Evolutionary conservation across 305 asterid species (phyloP).

Genomic region (Ruellia speciosa): DNA sequence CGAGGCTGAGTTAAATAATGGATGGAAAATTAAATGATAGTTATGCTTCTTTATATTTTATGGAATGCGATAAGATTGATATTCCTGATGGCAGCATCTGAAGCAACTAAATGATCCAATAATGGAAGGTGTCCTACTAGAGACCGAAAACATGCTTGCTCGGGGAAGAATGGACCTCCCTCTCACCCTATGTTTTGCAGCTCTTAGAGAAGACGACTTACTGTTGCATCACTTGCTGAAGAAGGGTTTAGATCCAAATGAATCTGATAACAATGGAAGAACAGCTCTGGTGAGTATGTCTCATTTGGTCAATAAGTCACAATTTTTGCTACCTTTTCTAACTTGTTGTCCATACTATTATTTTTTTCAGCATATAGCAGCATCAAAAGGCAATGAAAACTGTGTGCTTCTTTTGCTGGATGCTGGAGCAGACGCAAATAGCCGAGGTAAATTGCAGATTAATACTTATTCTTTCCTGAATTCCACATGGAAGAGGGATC

Average conservation of each 20-base stretch:
- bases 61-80: not conserved
- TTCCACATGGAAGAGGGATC: not conserved
- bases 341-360: not conserved
- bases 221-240: constrained; percentile 72
- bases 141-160: constrained; percentile 86
- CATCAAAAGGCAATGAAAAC: constrained; percentile 57
- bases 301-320: not conserved
- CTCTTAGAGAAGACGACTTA: constrained; percentile 75
- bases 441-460: constrained; percentile 44
- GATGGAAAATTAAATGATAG: not conserved
- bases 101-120: constrained; percentile 66
- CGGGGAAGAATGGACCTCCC: constrained; percentile 92
- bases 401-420: constrained; percentile 72
- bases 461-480: not conserved
- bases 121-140: constrained; percentile 76
- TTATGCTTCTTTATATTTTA: not conserved
- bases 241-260: constrained; percentile 88
- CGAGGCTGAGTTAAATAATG: not conserved
- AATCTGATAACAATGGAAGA: constrained; percentile 68
- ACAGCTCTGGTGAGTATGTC: constrained; percentile 59
- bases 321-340: constrained; percentile 1
- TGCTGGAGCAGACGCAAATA: constrained; percentile 65
- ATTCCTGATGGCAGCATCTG: constrained; percentile 42
- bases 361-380: constrained; percentile 71
- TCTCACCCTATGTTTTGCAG: constrained; percentile 78